These are phyloP conservation scores for Lizonia empirigonia DNA, from an alignment of 2,329 filamentous ascomycete genomes.

Conservation along the genomic window DNA sequence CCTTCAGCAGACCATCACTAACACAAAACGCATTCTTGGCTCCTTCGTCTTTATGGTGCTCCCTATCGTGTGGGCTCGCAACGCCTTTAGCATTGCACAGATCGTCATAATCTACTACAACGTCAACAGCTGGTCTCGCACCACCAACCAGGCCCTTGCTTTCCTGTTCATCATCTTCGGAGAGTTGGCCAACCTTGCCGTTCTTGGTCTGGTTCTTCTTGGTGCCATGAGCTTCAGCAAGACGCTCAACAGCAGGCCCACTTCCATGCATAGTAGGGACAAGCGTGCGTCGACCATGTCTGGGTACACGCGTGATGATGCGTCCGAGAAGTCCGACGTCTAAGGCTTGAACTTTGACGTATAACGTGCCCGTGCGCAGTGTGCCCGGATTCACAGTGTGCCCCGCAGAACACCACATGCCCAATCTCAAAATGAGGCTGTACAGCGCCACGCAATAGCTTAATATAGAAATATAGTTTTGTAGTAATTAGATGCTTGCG, in stretches of 20 bases:
- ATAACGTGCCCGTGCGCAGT: too few relatives aligned
- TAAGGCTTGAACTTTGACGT: neutral
- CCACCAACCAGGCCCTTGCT: conserved; percentile 24
- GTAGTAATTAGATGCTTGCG: too few relatives aligned
- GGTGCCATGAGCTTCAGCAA: conserved; percentile 25
- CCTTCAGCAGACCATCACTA: neutral
- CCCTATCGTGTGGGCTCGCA: conserved; percentile 22
- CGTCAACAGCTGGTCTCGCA: conserved; percentile 21
- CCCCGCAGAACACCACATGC: too few relatives aligned
- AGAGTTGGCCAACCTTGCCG: conserved; percentile 20
- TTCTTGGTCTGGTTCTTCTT: conserved; percentile 17
- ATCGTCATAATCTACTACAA: conserved; percentile 22
- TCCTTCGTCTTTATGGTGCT: conserved; percentile 21
- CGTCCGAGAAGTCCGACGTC: conserved; percentile 7
- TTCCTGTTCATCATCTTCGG: conserved; percentile 32
- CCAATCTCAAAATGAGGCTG: too few relatives aligned
- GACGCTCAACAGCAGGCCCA: conserved; percentile 9
- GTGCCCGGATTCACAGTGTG: too few relatives aligned
- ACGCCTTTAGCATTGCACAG: conserved; percentile 25
- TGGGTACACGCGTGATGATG: conserved; percentile 8
- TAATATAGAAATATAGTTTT: too few relatives aligned
- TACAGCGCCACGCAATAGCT: too few relatives aligned
- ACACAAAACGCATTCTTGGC: conserved; percentile 16
- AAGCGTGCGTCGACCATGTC: conserved; percentile 9
- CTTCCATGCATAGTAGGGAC: conserved; percentile 6